A percentile compares a stretch with the other conserved stretches of the same genome.
These are phyloP conservation scores for Colletotrichum melonis DNA, from an alignment of 2,329 filamentous ascomycete genomes.

Conservation along the genomic window DNA sequence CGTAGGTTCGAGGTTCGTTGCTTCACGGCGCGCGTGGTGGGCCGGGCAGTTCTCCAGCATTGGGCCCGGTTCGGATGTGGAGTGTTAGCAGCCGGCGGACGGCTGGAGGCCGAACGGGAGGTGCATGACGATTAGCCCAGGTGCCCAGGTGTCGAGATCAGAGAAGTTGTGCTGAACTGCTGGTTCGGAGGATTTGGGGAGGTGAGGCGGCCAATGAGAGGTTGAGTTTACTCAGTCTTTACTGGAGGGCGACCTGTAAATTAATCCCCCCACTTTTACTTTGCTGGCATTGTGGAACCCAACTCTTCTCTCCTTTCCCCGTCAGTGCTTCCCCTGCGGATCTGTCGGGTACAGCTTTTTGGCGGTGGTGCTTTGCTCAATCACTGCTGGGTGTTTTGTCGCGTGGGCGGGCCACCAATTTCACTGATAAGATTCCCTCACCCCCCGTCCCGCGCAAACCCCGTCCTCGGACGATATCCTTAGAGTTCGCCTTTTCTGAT, in stretches of 20 bases:
- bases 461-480: neutral
- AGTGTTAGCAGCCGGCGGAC: neutral
- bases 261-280: conserved; percentile 14
- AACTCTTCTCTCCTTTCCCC: neutral
- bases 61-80: neutral
- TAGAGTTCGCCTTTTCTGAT: neutral
- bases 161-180: neutral
- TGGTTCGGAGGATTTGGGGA: neutral
- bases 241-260: neutral
- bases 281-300: conserved; percentile 23
- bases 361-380: neutral
- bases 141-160: neutral
- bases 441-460: neutral
- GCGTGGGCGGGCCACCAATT: conserved; percentile 16
- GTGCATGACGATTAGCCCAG: neutral
- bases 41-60: neutral
- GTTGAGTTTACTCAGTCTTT: neutral
- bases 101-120: neutral
- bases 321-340: conserved; percentile 16
- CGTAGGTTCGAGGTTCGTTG: neutral
- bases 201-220: conserved; percentile 17
- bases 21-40: neutral
- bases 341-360: conserved; percentile 18
- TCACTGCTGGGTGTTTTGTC: neutral
- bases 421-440: conserved; percentile 30